Conservation (phyloP, 768 basidiomycete species). For the Clitopilus hobsonii region DNA sequence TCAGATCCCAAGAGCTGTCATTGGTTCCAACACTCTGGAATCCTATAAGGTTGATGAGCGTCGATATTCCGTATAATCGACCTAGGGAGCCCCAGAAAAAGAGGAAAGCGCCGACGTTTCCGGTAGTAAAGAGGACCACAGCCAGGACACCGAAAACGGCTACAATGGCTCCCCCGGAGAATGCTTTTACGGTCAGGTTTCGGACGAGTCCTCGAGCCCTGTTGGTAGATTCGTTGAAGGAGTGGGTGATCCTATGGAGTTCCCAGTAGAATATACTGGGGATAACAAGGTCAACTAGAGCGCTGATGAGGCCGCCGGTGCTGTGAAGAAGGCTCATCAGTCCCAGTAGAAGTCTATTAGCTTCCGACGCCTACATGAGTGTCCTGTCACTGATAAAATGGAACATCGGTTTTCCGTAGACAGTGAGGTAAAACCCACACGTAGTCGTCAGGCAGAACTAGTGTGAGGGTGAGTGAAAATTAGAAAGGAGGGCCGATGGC, state of each 20-base stretch:
- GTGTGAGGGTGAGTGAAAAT: neutral
- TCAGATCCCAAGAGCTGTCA: neutral
- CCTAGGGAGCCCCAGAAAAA: slow-evolving; percentile 1
- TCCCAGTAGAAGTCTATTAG: neutral
- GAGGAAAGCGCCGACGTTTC: neutral
- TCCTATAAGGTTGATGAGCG: slow-evolving; percentile 1
- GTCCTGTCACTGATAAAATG: neutral
- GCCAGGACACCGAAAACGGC: neutral
- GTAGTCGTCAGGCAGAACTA: neutral
- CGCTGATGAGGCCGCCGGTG: neutral
- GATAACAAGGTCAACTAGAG: neutral
- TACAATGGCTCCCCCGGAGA: neutral
- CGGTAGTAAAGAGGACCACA: neutral
- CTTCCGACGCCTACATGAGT: neutral
- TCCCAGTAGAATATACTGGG: neutral
- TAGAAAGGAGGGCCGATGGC: neutral
- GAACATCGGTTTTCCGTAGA: neutral
- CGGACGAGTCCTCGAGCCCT: neutral
- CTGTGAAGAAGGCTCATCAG: neutral
- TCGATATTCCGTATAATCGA: slow-evolving; percentile 1
- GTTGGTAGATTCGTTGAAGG: neutral
- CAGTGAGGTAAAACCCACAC: neutral
- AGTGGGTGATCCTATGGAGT: neutral
- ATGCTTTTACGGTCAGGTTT: neutral
- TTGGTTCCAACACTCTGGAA: neutral